Percentiles rank a stretch among this genome's conserved stretches.
These are phyloP conservation scores for Fabrea salina DNA, from an alignment of 169 alveolate genomes.

Conservation along the genomic window DNA sequence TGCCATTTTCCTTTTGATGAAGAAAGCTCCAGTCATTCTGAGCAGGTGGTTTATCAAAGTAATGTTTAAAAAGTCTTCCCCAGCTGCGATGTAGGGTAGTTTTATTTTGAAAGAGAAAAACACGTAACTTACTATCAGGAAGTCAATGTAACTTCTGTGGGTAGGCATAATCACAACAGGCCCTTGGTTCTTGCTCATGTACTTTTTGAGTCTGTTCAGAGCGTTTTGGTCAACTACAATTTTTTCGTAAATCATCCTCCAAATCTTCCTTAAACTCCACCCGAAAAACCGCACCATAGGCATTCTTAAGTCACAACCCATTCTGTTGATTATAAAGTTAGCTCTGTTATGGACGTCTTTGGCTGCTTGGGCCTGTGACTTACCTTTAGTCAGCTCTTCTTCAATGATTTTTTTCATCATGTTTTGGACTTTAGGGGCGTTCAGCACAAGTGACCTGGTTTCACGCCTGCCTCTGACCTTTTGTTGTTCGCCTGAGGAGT, in stretches of 20 bases:
- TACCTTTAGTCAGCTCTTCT: slow-evolving; percentile 17
- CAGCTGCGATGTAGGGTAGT: slow-evolving; percentile 77
- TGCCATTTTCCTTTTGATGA: slow-evolving; percentile 53
- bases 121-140: slow-evolving; percentile 64
- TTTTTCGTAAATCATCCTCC: slow-evolving; percentile 67
- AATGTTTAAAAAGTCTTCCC: slow-evolving; percentile 72
- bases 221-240: slow-evolving; percentile 54
- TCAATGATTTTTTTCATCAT: slow-evolving; percentile 38
- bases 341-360: slow-evolving; percentile 32
- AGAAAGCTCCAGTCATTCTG: slow-evolving; percentile 76
- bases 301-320: slow-evolving; percentile 50
- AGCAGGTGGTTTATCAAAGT: slow-evolving; percentile 53
- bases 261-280: slow-evolving; percentile 56
- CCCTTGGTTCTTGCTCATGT: slow-evolving; percentile 28
- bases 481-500: slow-evolving; percentile 25
- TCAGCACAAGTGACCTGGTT: slow-evolving; percentile 35
- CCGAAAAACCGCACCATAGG: slow-evolving; percentile 47
- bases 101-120: slow-evolving; percentile 59
- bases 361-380: neutral
- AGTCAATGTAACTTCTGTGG: slow-evolving; percentile 79
- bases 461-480: slow-evolving; percentile 36
- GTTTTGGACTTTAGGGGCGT: slow-evolving; percentile 45
- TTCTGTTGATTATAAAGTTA: slow-evolving; percentile 33
- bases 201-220: slow-evolving; percentile 36
- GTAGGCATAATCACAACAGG: slow-evolving; percentile 73